Base-by-base conservation (phyloP, 768 basidiomycete species). In the Glaciozyma antarctica region DNA sequence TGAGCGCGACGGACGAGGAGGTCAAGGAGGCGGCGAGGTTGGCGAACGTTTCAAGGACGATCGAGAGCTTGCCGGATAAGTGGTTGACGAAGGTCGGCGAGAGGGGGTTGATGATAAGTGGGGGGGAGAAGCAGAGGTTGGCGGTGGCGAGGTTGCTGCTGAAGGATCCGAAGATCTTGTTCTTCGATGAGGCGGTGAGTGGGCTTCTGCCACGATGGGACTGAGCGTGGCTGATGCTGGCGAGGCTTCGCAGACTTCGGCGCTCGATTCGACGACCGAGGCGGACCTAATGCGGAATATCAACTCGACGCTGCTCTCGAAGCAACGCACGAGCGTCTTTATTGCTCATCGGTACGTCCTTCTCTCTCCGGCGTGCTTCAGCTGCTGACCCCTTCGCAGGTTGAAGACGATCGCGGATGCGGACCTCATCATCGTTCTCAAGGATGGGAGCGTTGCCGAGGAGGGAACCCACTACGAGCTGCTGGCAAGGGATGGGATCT, bases 141-240 rank as follows among this genome's bases (percentile, higher is more conserved):
- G 95, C 95, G 4, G 89, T 99, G 22, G 95, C 95, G 28, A 80
- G 95, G 30, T 85, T 93, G 43, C 77, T 99, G 72, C 77, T 98
- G 57, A 97, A 98, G 78, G 88, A 99, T 76, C 93, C 95, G 0
- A 86, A 88, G 17, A 97, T 98, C 72, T 73, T 98, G 72, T 97
- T 98, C 80, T 99, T 99, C 73, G 95, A 99, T 73, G 95, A 99
- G 77, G 95, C 95, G 48, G 92, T 92, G 71, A 74, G 89, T 80
- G 16, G 17, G 13, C 34, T 44, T 28, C 6, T 52, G 43, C 47
- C 24, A 7, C 8, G 12, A 24, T 15, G 21, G 6, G 26, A 21
- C 5, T 56, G 17, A 38, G 21, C 22, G 16, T 3, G 51, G 17
- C 15, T 41, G 15, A 34, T 21, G 8, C 9, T 32, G 32, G 32